Evolutionary conservation across 2,329 filamentous ascomycete species (phyloP).

Genomic region (Paecilomyces fulvus): DNA sequence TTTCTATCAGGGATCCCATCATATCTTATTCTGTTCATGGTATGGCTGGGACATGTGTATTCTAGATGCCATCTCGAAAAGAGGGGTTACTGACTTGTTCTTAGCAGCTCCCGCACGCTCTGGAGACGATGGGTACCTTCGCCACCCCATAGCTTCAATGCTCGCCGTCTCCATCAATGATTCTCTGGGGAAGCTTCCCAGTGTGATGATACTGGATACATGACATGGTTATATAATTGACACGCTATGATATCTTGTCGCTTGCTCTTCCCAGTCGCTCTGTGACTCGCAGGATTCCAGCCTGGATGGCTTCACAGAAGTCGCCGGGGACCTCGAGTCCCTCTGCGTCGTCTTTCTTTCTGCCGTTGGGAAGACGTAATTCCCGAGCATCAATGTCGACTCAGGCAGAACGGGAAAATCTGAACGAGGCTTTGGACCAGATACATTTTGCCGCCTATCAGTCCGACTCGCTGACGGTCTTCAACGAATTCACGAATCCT

Average conservation of each 20-base stretch:
- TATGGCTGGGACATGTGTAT: not conserved
- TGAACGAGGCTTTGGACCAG: slow-evolving; percentile 70
- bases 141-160: not conserved
- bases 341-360: slow-evolving; percentile 36
- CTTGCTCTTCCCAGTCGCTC: slow-evolving; percentile 4
- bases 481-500: slow-evolving; percentile 71
- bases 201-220: not conserved
- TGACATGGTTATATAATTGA: slow-evolving; percentile 2
- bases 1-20: not conserved
- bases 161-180: not conserved
- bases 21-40: not conserved
- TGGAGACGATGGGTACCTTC: not conserved
- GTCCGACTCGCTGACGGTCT: slow-evolving; percentile 76
- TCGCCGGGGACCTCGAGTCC: slow-evolving; percentile 34
- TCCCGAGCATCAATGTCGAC: slow-evolving; percentile 44
- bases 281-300: slow-evolving; percentile 1
- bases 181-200: not conserved
- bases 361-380: slow-evolving; percentile 38
- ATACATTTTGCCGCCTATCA: slow-evolving; percentile 87
- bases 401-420: slow-evolving; percentile 61
- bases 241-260: not conserved
- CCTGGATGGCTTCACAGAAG: slow-evolving; percentile 27
- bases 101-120: not conserved
- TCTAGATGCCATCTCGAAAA: not conserved
- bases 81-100: not conserved